Conservation (phyloP, 2,329 filamentous ascomycete species). For the Phialocephala subalpina region DNA sequence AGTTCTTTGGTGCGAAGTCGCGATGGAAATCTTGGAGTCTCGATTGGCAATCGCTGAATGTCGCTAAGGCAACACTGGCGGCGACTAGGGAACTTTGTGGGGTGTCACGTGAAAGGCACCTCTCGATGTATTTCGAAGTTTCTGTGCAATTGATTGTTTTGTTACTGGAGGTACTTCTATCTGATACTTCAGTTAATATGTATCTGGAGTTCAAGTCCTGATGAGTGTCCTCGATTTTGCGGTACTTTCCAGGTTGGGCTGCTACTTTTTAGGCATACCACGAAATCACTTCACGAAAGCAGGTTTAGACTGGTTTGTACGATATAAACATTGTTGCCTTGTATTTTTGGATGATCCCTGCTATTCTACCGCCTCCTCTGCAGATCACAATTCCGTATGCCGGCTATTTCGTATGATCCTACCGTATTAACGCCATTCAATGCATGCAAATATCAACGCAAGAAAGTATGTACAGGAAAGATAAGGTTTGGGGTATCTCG, state of each 20-base stretch:
- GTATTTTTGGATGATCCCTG: neutral
- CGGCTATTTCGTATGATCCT: constrained; percentile 17
- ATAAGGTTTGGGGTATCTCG: constrained; percentile 28
- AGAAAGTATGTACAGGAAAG: constrained; percentile 36
- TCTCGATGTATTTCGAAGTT: neutral
- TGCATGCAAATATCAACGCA: constrained; percentile 16
- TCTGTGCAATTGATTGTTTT: neutral
- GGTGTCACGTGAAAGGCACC: neutral
- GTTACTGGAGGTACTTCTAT: too few relatives aligned
- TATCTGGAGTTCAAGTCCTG: too few relatives aligned
- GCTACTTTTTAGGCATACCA: neutral
- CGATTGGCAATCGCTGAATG: constrained; percentile 7
- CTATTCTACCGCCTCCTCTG: neutral
- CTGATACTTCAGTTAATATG: too few relatives aligned
- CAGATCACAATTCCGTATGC: neutral
- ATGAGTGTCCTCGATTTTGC: too few relatives aligned
- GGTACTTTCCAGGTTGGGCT: neutral
- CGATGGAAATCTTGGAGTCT: constrained; percentile 12
- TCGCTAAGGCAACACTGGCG: constrained; percentile 8
- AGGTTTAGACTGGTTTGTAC: neutral
- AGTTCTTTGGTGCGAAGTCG: constrained; percentile 5
- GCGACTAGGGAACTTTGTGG: neutral
- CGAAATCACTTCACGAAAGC: neutral
- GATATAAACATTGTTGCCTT: constrained; percentile 6
- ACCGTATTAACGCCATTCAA: constrained; percentile 3